Evolutionary conservation across 2,329 filamentous ascomycete species (phyloP).

Genomic region (Colletotrichum coccodes): DNA sequence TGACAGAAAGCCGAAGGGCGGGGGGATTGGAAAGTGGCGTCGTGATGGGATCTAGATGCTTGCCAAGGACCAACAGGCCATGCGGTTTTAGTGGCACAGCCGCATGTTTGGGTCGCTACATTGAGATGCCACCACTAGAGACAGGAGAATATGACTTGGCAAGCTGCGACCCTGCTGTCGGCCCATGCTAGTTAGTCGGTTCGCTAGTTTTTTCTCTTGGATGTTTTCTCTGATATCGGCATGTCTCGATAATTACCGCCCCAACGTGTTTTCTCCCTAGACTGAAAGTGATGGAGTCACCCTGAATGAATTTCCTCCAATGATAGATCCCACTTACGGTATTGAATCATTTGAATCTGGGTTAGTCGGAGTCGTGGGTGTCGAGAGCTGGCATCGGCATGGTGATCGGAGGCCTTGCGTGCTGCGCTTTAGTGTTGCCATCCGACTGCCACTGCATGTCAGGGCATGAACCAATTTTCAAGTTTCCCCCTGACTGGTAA

Average conservation of each 20-base stretch:
- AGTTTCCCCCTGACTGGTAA: no score
- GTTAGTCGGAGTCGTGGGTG: not conserved
- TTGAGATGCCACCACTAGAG: conserved; percentile 17
- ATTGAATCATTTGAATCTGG: no score
- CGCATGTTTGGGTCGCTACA: not conserved
- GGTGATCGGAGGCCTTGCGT: not conserved
- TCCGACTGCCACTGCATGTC: not conserved
- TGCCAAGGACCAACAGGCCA: not conserved
- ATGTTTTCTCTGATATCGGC: not conserved
- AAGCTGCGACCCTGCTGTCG: not conserved
- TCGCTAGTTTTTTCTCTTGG: not conserved
- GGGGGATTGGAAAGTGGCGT: not conserved
- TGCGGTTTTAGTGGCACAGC: not conserved
- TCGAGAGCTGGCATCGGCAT: not conserved
- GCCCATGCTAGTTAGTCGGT: not conserved
- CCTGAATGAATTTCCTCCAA: not conserved
- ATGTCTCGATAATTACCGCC: not conserved
- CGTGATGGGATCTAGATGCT: not conserved
- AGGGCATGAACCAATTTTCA: no score
- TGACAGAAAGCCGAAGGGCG: not conserved
- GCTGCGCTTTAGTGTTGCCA: no score
- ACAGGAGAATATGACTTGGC: not conserved
- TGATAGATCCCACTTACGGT: not conserved
- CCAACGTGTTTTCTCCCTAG: not conserved
- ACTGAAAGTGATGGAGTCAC: not conserved